Evolutionary conservation across 1,284 basidiomycete genomes (phyloP).

Genomic region (Sporisorium exsertum): DNA sequence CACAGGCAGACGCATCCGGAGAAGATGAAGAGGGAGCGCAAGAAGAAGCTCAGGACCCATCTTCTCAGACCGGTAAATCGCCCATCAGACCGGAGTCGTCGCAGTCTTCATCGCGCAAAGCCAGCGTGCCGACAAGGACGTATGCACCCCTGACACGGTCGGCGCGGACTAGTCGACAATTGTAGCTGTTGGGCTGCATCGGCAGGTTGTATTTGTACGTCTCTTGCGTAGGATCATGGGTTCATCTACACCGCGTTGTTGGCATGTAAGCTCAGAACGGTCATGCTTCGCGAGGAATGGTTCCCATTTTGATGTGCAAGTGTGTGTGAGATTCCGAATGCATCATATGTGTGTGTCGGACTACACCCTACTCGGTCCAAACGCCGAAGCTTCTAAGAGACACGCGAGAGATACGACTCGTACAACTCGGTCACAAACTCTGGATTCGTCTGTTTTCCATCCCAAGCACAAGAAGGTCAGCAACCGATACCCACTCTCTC

Average conservation of each 20-base stretch:
- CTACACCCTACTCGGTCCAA: not conserved
- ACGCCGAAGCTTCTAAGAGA: not conserved
- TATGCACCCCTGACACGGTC: not conserved
- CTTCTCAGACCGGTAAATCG: not conserved
- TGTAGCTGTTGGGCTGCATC: not conserved
- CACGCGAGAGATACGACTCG: constrained; percentile 39
- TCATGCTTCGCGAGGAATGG: not conserved
- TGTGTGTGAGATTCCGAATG: not conserved
- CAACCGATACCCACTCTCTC: not conserved
- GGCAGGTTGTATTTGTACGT: not conserved
- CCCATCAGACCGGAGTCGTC: constrained; percentile 8
- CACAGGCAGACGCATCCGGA: not conserved
- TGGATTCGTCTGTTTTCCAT: constrained; percentile 50
- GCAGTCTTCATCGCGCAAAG: constrained; percentile 1
- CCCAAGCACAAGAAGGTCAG: constrained; percentile 11
- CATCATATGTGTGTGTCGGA: no score
- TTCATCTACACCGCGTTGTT: not conserved
- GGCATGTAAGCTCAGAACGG: not conserved
- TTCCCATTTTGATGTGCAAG: not conserved
- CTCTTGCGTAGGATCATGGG: not conserved
- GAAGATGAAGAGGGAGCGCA: not conserved
- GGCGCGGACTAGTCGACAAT: not conserved
- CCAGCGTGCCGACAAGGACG: not conserved
- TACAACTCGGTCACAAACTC: constrained; percentile 60
- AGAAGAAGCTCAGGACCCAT: not conserved